Conservation (phyloP, 345 rosid genomes). For the Eucalyptus regnans region DNA sequence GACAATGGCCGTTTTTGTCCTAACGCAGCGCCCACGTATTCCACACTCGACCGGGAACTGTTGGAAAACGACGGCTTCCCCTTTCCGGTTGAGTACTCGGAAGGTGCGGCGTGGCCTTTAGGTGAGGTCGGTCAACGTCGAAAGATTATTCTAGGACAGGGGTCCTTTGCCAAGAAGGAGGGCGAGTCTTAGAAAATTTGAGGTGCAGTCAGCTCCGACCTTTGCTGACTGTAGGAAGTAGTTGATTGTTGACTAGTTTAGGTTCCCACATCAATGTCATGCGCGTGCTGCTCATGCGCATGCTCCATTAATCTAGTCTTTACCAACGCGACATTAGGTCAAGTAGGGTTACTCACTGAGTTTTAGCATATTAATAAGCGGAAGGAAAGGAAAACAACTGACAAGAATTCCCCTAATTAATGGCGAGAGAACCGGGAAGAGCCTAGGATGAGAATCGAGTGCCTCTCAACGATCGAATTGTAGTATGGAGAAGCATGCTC, state of each 20-base stretch:
- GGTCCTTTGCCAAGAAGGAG: neutral
- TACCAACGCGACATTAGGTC: too few species aligned
- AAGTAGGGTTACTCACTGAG: too few species aligned
- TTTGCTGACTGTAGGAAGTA: neutral
- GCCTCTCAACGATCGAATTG: too few species aligned
- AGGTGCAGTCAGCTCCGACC: neutral
- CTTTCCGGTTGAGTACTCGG: neutral
- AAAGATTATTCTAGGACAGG: neutral
- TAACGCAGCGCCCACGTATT: neutral
- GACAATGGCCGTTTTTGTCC: neutral
- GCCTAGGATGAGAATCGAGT: too few species aligned
- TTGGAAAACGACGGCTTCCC: neutral
- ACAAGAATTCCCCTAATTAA: too few species aligned
- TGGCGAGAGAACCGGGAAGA: too few species aligned
- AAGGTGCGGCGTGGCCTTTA: neutral
- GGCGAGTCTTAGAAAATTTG: neutral
- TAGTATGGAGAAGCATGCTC: too few species aligned
- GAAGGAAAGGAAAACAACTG: too few species aligned
- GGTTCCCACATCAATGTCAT: neutral
- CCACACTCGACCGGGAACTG: neutral
- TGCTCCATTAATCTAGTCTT: too few species aligned
- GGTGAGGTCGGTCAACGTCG: neutral
- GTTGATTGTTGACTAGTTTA: neutral
- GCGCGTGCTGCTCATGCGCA: too few species aligned
- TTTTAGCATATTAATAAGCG: too few species aligned